Conservation (phyloP, 352 stramenopile species). For the Phytophthora palmivora region DNA sequence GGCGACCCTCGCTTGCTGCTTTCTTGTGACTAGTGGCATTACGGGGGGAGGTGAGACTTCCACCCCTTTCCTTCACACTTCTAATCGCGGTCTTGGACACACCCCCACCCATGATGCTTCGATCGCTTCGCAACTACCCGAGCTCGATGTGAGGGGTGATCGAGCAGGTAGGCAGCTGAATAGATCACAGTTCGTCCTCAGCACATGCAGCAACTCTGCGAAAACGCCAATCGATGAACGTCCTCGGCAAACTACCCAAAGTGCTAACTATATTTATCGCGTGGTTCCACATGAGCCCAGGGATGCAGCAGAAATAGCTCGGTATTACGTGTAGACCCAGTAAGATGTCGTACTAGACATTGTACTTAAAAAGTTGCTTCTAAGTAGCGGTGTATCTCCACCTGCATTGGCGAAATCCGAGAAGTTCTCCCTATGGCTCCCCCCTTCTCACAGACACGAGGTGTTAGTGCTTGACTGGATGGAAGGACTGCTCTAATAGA, state of each 20-base stretch:
- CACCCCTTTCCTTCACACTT: constrained; percentile 1
- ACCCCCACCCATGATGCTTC: constrained; percentile 49
- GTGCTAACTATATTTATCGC: constrained; percentile 35
- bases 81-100: constrained; percentile 30
- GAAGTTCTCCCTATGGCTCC: too few relatives aligned
- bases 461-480: too few relatives aligned
- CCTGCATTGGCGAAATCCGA: too few relatives aligned
- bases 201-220: neutral
- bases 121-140: constrained; percentile 7
- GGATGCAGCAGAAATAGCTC: constrained; percentile 25
- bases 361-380: too few relatives aligned
- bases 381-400: too few relatives aligned
- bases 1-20: constrained; percentile 26
- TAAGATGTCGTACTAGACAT: too few relatives aligned
- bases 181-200: constrained; percentile 14
- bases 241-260: constrained; percentile 11
- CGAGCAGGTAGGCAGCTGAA: constrained; percentile 6
- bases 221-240: constrained; percentile 11
- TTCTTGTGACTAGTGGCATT: constrained; percentile 17
- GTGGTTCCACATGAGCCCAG: neutral
- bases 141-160: constrained; percentile 11
- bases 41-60: constrained; percentile 12
- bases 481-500: too few relatives aligned
- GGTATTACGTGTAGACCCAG: too few relatives aligned
- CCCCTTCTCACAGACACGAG: too few relatives aligned